Conservation (phyloP, 768 basidiomycete species). For the Russula virescens region DNA sequence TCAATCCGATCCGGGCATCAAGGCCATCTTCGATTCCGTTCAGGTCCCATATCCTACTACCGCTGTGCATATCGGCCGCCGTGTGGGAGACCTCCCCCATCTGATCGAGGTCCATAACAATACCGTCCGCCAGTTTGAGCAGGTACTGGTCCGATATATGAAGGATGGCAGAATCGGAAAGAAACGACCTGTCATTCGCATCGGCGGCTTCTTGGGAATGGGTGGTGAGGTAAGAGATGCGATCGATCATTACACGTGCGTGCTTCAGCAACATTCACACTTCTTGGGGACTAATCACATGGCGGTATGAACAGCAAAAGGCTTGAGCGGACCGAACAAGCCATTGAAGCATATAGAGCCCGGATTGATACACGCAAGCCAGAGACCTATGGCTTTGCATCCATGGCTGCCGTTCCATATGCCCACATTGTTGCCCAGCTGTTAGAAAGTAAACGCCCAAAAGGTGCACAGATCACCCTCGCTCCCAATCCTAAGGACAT, state of each 20-base stretch:
- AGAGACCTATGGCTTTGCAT: slow-evolving; percentile 89
- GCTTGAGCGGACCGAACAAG: slow-evolving; percentile 58
- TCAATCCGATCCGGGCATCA: slow-evolving; percentile 83
- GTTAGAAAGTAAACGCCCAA: slow-evolving; percentile 61
- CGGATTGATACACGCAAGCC: slow-evolving; percentile 70
- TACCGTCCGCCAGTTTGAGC: slow-evolving; percentile 91
- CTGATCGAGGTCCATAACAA: slow-evolving; percentile 89
- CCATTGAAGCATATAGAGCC: slow-evolving; percentile 66
- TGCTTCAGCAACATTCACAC: slow-evolving; percentile 5
- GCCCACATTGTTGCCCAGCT: slow-evolving; percentile 80
- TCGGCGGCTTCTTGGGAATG: slow-evolving; percentile 75
- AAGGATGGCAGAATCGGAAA: slow-evolving; percentile 74
- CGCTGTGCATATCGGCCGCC: slow-evolving; percentile 82
- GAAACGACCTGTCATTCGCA: slow-evolving; percentile 72
- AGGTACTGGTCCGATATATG: slow-evolving; percentile 82
- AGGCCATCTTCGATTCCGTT: slow-evolving; percentile 63
- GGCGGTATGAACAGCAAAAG: slow-evolving; percentile 33
- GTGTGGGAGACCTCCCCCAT: slow-evolving; percentile 83
- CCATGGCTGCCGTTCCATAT: slow-evolving; percentile 83
- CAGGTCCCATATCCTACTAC: slow-evolving; percentile 84
- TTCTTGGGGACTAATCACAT: background rate
- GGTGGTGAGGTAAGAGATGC: slow-evolving; percentile 86
- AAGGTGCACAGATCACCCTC: slow-evolving; percentile 62
- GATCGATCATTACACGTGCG: slow-evolving; percentile 89
- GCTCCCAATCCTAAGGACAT: slow-evolving; percentile 91